Evolutionary conservation across 2,329 filamentous ascomycete species (phyloP).

Genomic region (Cercospora sp.): DNA sequence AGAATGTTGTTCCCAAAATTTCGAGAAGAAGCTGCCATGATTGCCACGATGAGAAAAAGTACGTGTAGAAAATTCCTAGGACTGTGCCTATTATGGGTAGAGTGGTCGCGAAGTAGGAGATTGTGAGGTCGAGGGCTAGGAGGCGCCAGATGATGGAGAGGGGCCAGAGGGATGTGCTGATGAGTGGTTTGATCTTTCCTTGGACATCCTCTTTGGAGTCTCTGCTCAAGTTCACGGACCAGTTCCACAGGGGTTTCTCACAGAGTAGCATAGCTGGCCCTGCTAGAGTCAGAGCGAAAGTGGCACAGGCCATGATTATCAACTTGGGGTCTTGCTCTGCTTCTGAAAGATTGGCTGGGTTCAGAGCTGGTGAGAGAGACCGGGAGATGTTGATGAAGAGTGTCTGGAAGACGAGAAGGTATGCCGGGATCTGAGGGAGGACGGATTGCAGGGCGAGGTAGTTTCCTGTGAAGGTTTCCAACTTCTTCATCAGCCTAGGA

Average conservation of each 20-base stretch:
- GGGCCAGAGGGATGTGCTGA: background rate
- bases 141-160: background rate
- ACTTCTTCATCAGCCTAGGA: background rate
- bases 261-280: background rate
- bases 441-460: background rate
- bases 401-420: background rate
- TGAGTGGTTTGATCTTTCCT: background rate
- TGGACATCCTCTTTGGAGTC: background rate
- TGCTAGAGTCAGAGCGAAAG: background rate
- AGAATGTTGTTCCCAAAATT: background rate
- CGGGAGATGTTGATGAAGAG: background rate
- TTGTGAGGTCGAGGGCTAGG: background rate
- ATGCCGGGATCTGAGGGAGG: background rate
- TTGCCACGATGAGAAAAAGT: background rate
- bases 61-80: background rate
- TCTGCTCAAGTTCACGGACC: background rate
- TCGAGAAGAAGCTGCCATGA: background rate
- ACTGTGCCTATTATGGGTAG: background rate
- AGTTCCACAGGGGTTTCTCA: background rate
- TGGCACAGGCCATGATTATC: background rate
- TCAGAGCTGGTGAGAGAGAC: background rate
- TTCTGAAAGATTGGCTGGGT: background rate
- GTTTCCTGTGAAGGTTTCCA: background rate
- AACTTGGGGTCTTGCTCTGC: background rate
- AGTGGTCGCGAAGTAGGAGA: background rate